Evolutionary conservation across 2,329 filamentous ascomycete species (phyloP), one percentile per base, ranked within the genome.

Genomic region (Arthrocladium fulminans): DNA sequence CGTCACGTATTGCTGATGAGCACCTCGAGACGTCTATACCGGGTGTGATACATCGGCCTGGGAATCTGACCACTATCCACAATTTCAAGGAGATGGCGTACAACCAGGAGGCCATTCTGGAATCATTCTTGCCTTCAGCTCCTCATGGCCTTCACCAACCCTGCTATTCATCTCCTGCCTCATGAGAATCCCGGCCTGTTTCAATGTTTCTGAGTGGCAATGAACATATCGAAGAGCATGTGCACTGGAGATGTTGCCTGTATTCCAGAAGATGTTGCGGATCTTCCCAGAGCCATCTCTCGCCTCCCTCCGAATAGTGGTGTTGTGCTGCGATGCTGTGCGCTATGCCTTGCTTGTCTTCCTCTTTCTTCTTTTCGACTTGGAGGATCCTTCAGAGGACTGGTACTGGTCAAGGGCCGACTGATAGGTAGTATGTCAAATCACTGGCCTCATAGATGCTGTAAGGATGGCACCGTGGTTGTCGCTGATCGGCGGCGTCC

Each of bases 11-110:
- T 61, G 58, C 32, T 70, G 46, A 61, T 60, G 2, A 73, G 56
- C 1, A 73, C 70, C 56, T 76, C 70, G 9, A 77, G 67, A 55
- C 73, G 76, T 0, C 73, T 72, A n/a, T 70, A 0, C 73, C 73
- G 1, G 74, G 74, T 0, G 73, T 74, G 15, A 73, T 54, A 2
- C 73, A 63, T n/a, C 72, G 63, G 1, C 72, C 72, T 5, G 59
- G 50, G n/a, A 49, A 40, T 42, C 40, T 7, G 56, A 49, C 25
- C 54, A 50, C 34, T 12, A 57, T 52, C 5, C 54, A 59, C 24
- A 53, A 61, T 10, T 54, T 51, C 1, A 4, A 12, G 17, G 8
- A 51, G 22, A 60, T 60, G 20, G 55, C 22, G 38, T 48, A 5
- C 54, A 51, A 10, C 73, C 73, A 3, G 69, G 67, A 2, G 65